phyloP scores from a whole-genome alignment of 176 grass and related monocot genomes.

The Carex cristatella region DNA sequence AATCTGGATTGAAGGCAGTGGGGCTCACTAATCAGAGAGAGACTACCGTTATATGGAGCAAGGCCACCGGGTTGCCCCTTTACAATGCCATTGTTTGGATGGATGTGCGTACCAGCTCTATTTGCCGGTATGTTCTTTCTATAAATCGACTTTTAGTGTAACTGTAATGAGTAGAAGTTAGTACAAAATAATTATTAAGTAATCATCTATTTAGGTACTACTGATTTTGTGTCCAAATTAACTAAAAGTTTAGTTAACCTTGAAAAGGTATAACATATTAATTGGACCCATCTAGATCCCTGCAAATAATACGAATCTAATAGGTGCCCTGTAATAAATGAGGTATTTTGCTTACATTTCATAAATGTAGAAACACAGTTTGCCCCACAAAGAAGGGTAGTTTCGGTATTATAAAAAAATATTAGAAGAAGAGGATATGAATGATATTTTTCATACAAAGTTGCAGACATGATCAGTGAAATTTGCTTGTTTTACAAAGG shows the following conservation, averaged over 20 bases:
- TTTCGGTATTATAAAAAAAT: neutral
- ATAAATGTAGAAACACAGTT: neutral
- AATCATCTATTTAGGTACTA: neutral
- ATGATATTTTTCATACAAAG: neutral
- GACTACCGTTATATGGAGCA: constrained; percentile 88
- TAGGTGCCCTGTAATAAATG: neutral
- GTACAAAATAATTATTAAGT: neutral
- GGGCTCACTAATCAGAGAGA: constrained; percentile 96
- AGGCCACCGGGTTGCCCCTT: constrained; percentile 73
- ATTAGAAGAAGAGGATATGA: neutral
- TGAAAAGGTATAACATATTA: neutral
- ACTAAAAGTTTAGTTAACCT: neutral
- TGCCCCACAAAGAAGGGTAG: neutral
- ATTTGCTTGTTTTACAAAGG: neutral
- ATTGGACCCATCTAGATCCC: neutral
- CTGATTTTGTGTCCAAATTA: neutral
- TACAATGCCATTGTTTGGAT: constrained; percentile 98
- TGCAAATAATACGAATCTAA: neutral
- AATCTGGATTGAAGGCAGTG: constrained; percentile 55
- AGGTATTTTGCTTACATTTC: neutral
- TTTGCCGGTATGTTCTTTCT: constrained; percentile 49
- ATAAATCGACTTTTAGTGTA: neutral
- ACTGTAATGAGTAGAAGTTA: neutral
- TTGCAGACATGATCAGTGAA: neutral
- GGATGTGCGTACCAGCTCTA: constrained; percentile 82